Evolutionary conservation across 495 filamentous ascomycete species (phyloP), one percentile per base, ranked within the genome.

Genomic region (Annulohypoxylon moriforme): DNA sequence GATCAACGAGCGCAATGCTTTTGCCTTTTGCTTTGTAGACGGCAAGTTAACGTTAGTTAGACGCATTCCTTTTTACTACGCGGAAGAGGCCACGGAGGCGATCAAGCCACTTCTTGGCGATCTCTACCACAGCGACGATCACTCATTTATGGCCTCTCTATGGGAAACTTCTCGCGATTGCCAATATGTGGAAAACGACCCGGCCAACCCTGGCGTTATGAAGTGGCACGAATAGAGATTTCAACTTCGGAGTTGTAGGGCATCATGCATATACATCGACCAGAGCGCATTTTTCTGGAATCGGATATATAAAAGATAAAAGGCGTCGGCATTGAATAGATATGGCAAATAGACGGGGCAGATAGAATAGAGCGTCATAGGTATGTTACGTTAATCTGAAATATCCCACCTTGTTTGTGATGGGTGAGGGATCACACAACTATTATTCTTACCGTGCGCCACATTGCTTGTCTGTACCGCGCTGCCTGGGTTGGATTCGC

Each of bases 61-160:
- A 50, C 84, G 83, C 56, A 91, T 90, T 53, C 88, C 88, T 31
- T 89, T 89, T 79, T 90, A 91, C 77, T 76, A 89, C 66, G 88
- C 89, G 40, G 88, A 89, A 65, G 87, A 89, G 77, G 88, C 89
- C 31, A 88, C 87, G 16, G 77, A 84, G 50, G 87, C 87, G 46
- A 89, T 91, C 69, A 85, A 87, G 76, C 83, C 84, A 1, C 80
- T 89, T 60, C 85, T 91, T 59, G 88, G 88, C 47, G 76, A 86
- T 25, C 82, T 86, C 71, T 90, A 90, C 75, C 83, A 85, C 58
- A 74, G 81, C 62, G 77, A 86, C 65, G 73, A 75, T 4, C 46
- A 57, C 6, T 73, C 69, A 0, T 75, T 73, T 20, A 63, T 69
- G 61, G 57, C 40, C 6, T 29, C 18, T 4, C 57, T 75, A 1